phyloP scores from a whole-genome alignment of 441 rosid genomes.

The Syzygium syzygioides region DNA sequence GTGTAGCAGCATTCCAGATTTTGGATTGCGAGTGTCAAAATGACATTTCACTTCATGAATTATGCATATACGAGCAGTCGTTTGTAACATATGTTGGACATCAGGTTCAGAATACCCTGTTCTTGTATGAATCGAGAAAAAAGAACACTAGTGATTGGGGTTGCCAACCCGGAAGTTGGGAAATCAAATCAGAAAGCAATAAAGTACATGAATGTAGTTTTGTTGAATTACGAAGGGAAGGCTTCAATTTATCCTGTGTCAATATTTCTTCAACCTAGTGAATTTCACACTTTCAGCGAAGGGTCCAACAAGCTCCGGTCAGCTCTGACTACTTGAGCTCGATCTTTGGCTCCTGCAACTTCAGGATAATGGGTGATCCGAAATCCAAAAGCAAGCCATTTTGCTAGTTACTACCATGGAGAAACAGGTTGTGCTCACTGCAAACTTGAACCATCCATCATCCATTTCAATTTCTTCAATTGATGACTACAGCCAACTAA shows the following conservation, averaged over 20 bases:
- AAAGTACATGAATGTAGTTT: neutral
- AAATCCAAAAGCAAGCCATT: neutral
- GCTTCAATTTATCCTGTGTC: neutral
- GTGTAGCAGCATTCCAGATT: neutral
- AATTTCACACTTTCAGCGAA: neutral
- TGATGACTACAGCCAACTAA: neutral
- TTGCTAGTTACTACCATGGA: neutral
- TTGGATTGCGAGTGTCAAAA: neutral
- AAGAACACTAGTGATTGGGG: neutral
- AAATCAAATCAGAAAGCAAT: neutral
- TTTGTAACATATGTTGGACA: neutral
- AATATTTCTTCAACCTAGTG: neutral
- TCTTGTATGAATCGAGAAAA: neutral
- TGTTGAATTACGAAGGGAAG: neutral
- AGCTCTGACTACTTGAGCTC: neutral
- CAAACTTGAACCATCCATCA: neutral
- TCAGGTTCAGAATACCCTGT: too few relatives aligned
- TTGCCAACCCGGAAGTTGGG: neutral
- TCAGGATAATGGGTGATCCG: neutral
- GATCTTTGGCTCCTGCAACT: neutral
- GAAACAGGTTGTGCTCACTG: neutral
- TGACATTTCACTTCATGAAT: neutral
- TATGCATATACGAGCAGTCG: neutral
- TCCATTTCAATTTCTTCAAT: neutral
- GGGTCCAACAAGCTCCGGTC: neutral